A percentile compares a stretch with the other conserved stretches of the same genome.
These are phyloP conservation scores for Paramecium caudatum DNA, from an alignment of 73 alveolate genomes.

Conservation along the genomic window DNA sequence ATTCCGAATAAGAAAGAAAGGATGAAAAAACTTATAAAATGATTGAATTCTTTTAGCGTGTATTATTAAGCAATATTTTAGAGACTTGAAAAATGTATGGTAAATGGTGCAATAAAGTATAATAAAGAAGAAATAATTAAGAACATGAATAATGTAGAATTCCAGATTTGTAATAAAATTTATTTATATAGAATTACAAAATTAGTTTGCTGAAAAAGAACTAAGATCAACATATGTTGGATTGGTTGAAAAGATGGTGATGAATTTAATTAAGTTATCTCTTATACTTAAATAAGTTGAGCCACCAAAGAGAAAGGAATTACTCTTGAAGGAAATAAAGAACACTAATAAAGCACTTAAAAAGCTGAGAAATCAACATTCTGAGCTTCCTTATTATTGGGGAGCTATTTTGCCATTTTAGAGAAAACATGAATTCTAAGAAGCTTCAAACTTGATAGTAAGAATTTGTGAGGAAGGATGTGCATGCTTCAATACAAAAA, in stretches of 20 bases:
- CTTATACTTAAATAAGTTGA: conserved; percentile 23
- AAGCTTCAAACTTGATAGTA: conserved; percentile 78
- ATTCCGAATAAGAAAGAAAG: conserved; percentile 37
- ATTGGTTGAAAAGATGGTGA: conserved; percentile 17
- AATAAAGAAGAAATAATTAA: conserved; percentile 53
- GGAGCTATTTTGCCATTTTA: conserved; percentile 38
- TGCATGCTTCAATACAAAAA: conserved; percentile 90
- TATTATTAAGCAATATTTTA: background rate
- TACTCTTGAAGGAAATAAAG: conserved; percentile 6
- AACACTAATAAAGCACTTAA: conserved; percentile 13
- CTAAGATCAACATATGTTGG: conserved; percentile 8
- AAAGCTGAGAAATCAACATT: background rate
- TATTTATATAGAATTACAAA: background rate
- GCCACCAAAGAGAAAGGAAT: conserved; percentile 3
- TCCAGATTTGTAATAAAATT: conserved; percentile 37
- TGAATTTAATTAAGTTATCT: conserved; percentile 49
- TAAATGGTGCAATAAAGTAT: conserved; percentile 35
- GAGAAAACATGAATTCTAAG: conserved; percentile 45
- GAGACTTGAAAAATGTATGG: conserved; percentile 59
- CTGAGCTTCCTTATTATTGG: conserved; percentile 66
- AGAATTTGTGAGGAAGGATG: conserved; percentile 83
- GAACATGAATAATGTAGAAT: conserved; percentile 61
- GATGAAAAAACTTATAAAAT: background rate
- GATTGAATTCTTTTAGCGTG: conserved; percentile 12
- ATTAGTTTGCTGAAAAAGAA: conserved; percentile 46